Evolutionary conservation across 2,329 filamentous ascomycete species (phyloP).

Genomic region (Nemania sp.): DNA sequence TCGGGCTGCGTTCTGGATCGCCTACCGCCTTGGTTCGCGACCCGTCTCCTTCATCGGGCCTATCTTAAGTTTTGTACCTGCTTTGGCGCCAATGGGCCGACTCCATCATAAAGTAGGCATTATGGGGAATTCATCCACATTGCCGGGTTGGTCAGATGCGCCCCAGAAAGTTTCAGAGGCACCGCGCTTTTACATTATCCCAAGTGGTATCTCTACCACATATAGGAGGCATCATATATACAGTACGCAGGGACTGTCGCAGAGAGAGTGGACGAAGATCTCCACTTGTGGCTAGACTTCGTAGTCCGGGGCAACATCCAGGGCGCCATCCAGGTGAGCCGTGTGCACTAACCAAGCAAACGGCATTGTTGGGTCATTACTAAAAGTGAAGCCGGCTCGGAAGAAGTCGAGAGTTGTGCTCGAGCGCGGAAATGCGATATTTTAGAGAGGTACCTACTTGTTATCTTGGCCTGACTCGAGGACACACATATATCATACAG

Average conservation of each 20-base stretch:
- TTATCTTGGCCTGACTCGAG: slow-evolving; percentile 25
- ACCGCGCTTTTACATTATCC: slow-evolving; percentile 20
- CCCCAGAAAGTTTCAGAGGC: slow-evolving; percentile 13
- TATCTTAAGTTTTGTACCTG: slow-evolving; percentile 9
- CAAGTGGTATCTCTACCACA: slow-evolving; percentile 19
- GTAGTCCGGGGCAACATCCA: slow-evolving; percentile 15
- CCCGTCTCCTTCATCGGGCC: slow-evolving; percentile 29
- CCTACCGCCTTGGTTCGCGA: slow-evolving; percentile 10
- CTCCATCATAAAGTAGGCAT: slow-evolving; percentile 31
- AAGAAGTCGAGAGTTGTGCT: slow-evolving; percentile 13
- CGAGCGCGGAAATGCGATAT: slow-evolving; percentile 18
- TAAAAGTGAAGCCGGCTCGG: slow-evolving; percentile 32
- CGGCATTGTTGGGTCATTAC: slow-evolving; percentile 18
- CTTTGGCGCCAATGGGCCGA: slow-evolving; percentile 24
- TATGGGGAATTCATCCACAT: slow-evolving; percentile 36
- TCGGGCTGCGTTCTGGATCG: slow-evolving; percentile 1
- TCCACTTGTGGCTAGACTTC: slow-evolving; percentile 31
- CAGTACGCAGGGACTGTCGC: slow-evolving; percentile 8
- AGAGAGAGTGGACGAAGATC: not conserved
- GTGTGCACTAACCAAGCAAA: slow-evolving; percentile 19
- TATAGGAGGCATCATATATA: slow-evolving; percentile 29
- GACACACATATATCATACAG: too few relatives aligned
- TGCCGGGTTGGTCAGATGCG: slow-evolving; percentile 21
- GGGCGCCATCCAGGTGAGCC: slow-evolving; percentile 13
- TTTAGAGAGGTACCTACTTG: slow-evolving; percentile 5